phyloP scores from a whole-genome alignment of 2,329 filamentous ascomycete genomes.

The Xylariaceae sp. region DNA sequence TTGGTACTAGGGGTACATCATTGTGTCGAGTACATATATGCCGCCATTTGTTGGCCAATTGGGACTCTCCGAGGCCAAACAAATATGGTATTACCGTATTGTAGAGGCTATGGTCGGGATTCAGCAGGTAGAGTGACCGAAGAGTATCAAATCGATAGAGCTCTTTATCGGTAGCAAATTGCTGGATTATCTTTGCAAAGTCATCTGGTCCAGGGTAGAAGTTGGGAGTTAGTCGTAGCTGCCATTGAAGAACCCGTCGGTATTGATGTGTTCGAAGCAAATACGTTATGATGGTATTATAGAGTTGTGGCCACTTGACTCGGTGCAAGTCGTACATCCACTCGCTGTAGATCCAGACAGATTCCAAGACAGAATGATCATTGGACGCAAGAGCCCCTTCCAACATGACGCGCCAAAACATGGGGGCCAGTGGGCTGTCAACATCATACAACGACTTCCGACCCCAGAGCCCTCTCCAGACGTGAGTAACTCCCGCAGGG shows the following conservation, averaged over 20 bases:
- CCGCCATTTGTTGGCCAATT: conserved; percentile 56
- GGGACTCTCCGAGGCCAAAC: conserved; percentile 53
- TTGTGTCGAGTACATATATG: conserved; percentile 46
- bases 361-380: conserved; percentile 42
- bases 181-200: conserved; percentile 49
- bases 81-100: conserved; percentile 58
- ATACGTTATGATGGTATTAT: conserved; percentile 52
- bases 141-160: conserved; percentile 48
- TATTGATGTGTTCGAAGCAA: conserved; percentile 49
- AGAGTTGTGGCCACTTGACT: conserved; percentile 57
- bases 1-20: conserved; percentile 48
- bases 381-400: conserved; percentile 40
- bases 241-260: conserved; percentile 53
- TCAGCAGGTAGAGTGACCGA: conserved; percentile 52
- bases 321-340: conserved; percentile 48
- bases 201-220: conserved; percentile 50
- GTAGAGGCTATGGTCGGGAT: conserved; percentile 52
- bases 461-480: conserved; percentile 43
- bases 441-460: conserved; percentile 40
- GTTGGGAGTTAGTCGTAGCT: conserved; percentile 50
- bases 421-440: conserved; percentile 31
- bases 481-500: conserved; percentile 32
- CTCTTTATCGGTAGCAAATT: conserved; percentile 48
- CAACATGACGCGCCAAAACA: conserved; percentile 43
- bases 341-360: conserved; percentile 48